These are phyloP conservation scores for Ampelocalamus luodianensis DNA, from an alignment of 176 grass and related monocot species.

Conservation along the genomic window DNA sequence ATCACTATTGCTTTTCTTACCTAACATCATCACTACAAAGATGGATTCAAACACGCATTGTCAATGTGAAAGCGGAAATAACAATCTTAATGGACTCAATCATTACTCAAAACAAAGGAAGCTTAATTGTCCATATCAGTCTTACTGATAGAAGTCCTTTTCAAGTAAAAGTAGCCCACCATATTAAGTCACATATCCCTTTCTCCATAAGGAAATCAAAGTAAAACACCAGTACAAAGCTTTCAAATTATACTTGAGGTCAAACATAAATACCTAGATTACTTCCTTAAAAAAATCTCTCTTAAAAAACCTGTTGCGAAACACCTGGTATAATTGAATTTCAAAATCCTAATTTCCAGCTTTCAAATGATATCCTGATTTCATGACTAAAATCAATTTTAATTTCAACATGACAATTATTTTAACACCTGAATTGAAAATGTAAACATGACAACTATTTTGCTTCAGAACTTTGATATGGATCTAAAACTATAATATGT, in stretches of 20 bases:
- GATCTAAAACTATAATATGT: background rate
- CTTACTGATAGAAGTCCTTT: constrained; percentile 33
- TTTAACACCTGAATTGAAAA: background rate
- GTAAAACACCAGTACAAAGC: background rate
- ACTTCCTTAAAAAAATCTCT: background rate
- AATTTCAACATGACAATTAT: background rate
- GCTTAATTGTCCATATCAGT: constrained; percentile 44
- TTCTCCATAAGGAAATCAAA: constrained; percentile 23
- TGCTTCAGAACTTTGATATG: background rate
- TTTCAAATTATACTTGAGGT: background rate
- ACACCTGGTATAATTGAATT: background rate
- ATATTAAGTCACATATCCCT: constrained; percentile 28
- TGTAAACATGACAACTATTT: background rate
- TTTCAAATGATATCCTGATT: background rate
- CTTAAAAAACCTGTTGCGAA: background rate
- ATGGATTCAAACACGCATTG: constrained; percentile 38
- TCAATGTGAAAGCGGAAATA: constrained; percentile 31
- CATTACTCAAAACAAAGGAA: constrained; percentile 35
- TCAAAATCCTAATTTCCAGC: background rate
- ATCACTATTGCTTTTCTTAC: constrained; percentile 46
- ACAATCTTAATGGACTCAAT: constrained; percentile 41
- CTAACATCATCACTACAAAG: constrained; percentile 38
- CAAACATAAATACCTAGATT: background rate
- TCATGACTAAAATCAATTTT: background rate
- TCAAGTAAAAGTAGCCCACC: constrained; percentile 37